Evolutionary conservation across 2,329 filamentous ascomycete genomes (phyloP), one percentile per base, ranked within the genome.

Genomic region (Aureobasidium leucospermi): DNA sequence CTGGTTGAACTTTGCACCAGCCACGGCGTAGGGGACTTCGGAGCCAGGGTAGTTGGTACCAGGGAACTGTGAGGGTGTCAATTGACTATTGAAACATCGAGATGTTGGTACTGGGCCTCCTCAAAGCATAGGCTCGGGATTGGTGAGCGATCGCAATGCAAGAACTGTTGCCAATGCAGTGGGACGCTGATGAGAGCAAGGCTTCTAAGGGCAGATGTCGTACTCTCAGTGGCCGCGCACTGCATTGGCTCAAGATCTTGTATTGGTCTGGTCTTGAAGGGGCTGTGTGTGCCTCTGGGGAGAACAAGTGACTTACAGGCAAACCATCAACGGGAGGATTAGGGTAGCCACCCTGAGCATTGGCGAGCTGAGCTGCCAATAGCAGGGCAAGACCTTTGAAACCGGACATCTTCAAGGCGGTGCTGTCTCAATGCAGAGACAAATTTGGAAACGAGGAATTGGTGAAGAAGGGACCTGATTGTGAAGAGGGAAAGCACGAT

Each of bases 1-100:
- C 58, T 70, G 67, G 52, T 66, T 66, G 10, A 65, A 69, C 41
- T 67, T 62, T 8, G 68, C 67, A 23, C 68, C 70, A 16, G 63
- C 64, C 10, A 63, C 63, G n/a, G 67, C 64, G 36, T 63, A 63
- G 4, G 68, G 63, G 31, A 67, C 66, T 9, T 62, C 67, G 23
- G 66, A 64, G 59, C 66, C 67, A 38, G 59, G 62, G 51, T 64
- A 69, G 39, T 63, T 67, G 57, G 62, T 65, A 42, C 64, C 63
- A 28, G 67, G 67, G 51, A 65, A 69, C 63, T 46, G 5, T 15
- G n/a, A 9, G 31, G n/a, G 13, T 43, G 39, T 52, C 36, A 38
- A 32, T 59, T 39, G 45, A 13, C 19, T 36, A 34, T 13, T 19
- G 23, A 3, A 23, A 3, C 23, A 23, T 23, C 3, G 23, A 23